Conservation (phyloP, 495 filamentous ascomycete species). For the Penicillium soppii region DNA sequence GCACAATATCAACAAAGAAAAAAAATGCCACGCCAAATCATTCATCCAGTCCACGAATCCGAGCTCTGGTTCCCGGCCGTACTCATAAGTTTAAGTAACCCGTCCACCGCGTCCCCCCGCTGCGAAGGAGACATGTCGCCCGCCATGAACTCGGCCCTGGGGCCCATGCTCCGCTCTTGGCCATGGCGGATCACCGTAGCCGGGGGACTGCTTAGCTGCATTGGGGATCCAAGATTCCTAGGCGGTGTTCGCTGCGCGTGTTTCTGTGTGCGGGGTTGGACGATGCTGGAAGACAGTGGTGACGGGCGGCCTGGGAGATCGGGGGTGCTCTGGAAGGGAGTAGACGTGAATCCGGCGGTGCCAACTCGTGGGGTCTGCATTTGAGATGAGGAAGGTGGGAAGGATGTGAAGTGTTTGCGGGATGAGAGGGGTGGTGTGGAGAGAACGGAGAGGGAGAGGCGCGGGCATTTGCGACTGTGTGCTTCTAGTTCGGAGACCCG, state of each 20-base stretch:
- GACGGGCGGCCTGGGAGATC: constrained; percentile 22
- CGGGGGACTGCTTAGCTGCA: constrained; percentile 41
- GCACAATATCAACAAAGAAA: background rate
- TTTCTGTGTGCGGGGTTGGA: constrained; percentile 20
- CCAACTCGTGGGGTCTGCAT: constrained; percentile 25
- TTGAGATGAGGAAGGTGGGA: constrained; percentile 13
- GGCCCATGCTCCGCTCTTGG: constrained; percentile 7
- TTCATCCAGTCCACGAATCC: constrained; percentile 22
- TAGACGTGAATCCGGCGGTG: constrained; percentile 18
- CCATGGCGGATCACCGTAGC: constrained; percentile 26
- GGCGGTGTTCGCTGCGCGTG: constrained; percentile 26
- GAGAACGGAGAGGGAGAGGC: constrained; percentile 28
- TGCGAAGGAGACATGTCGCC: constrained; percentile 29
- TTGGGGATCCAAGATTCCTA: constrained; percentile 26
- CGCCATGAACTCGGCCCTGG: constrained; percentile 10
- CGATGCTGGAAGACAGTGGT: constrained; percentile 5
- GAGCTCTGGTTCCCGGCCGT: constrained; percentile 23
- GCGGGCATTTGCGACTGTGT: constrained; percentile 42
- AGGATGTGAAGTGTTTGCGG: constrained; percentile 18
- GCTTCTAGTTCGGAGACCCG: constrained; percentile 45
- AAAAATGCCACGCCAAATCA: background rate
- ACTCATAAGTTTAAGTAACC: constrained; percentile 42
- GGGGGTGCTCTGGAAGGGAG: constrained; percentile 20
- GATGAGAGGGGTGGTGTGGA: constrained; percentile 16
- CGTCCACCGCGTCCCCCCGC: constrained; percentile 42